phyloP scores from a whole-genome alignment of 495 filamentous ascomycete species.

The Rostrohypoxylon terebratum region DNA sequence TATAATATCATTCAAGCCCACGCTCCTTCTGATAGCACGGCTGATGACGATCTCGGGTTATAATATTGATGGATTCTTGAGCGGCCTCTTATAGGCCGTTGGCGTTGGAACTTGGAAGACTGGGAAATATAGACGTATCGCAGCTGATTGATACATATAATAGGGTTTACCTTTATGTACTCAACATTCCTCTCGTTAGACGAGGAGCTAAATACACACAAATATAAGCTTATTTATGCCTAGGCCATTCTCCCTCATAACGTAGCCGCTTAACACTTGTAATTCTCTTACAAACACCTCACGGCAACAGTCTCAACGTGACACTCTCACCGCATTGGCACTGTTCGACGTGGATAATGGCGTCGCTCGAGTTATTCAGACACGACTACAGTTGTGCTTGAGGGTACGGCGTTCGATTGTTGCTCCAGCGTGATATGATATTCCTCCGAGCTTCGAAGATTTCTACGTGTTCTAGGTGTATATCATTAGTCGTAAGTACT shows the following conservation, averaged over 20 bases:
- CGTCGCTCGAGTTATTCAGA: slow-evolving; percentile 19
- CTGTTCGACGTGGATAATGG: slow-evolving; percentile 23
- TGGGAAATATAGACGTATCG: slow-evolving; percentile 30
- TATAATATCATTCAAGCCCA: slow-evolving; percentile 25
- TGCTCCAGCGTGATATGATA: background rate
- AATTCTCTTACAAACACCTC: background rate
- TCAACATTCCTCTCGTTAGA: slow-evolving; percentile 29
- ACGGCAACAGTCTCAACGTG: slow-evolving; percentile 24
- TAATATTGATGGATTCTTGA: slow-evolving; percentile 26
- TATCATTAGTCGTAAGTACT: background rate
- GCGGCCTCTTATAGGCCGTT: slow-evolving; percentile 15
- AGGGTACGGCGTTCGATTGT: slow-evolving; percentile 24
- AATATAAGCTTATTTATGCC: slow-evolving; percentile 36
- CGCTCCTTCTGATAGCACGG: slow-evolving; percentile 32
- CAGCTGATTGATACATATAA: slow-evolving; percentile 21
- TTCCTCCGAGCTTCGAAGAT: background rate
- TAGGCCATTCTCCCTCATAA: slow-evolving; percentile 16
- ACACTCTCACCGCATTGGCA: slow-evolving; percentile 35
- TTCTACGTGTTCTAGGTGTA: background rate
- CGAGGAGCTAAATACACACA: slow-evolving; percentile 18
- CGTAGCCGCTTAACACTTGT: background rate
- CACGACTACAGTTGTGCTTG: slow-evolving; percentile 22
- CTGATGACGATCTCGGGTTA: slow-evolving; percentile 31
- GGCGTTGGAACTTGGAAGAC: slow-evolving; percentile 37
- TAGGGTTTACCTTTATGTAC: slow-evolving; percentile 7